phyloP scores from a whole-genome alignment of 2,329 filamentous ascomycete species.

The Arachnomyces sp. region DNA sequence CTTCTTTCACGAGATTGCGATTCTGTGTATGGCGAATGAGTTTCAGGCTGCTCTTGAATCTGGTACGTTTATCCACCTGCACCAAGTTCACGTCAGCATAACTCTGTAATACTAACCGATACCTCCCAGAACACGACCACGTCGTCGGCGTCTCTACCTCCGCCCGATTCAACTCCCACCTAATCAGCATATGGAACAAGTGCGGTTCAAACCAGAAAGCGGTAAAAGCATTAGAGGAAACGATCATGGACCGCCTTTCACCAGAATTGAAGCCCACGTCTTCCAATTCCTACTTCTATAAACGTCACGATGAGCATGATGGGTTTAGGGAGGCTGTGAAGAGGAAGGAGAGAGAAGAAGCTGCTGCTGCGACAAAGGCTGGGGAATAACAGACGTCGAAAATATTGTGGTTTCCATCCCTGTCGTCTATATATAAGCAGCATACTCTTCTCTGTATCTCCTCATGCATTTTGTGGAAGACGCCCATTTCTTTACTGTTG shows the following conservation, averaged over 20 bases:
- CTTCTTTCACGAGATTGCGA: constrained; percentile 30
- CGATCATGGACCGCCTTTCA: constrained; percentile 65
- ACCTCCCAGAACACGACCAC: constrained; percentile 60
- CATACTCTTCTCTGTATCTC: too few species aligned
- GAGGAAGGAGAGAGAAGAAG: constrained; percentile 3
- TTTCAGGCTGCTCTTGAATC: constrained; percentile 62
- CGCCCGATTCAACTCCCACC: constrained; percentile 78
- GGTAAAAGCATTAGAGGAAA: constrained; percentile 63
- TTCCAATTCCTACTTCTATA: constrained; percentile 57
- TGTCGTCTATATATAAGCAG: too few species aligned
- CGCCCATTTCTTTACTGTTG: too few species aligned
- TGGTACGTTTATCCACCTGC: constrained; percentile 55
- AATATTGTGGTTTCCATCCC: too few species aligned
- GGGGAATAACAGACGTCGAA: too few species aligned
- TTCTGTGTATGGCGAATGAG: constrained; percentile 30
- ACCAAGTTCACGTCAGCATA: not conserved
- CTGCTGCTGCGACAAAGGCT: too few species aligned
- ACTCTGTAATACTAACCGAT: constrained; percentile 1
- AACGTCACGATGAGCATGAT: constrained; percentile 80
- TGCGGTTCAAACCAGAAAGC: constrained; percentile 72
- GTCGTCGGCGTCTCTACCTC: constrained; percentile 82
- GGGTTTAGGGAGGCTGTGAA: constrained; percentile 55
- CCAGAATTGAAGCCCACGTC: constrained; percentile 62
- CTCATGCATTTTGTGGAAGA: too few species aligned
- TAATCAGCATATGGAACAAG: constrained; percentile 90